These are phyloP conservation scores for Blastobotrys elegans DNA, from an alignment of 1,139 yeast species.

Conservation along the genomic window DNA sequence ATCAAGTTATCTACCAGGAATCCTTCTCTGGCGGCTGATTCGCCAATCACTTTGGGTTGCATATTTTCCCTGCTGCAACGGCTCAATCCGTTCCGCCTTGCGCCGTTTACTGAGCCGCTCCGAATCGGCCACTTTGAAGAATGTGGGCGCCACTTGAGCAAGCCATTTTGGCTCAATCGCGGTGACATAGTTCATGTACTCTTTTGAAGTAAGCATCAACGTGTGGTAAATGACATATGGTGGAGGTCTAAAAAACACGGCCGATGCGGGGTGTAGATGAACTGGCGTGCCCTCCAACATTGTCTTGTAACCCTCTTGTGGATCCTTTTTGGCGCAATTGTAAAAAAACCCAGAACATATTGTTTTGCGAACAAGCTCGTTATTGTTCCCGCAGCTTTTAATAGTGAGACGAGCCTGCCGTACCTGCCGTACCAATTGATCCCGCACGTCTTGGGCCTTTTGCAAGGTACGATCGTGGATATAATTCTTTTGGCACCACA, in stretches of 20 bases:
- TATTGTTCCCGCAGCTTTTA: conserved; percentile 48
- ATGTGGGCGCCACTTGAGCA: conserved; percentile 78
- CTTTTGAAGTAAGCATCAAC: conserved; percentile 72
- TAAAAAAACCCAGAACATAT: conserved; percentile 85
- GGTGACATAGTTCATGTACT: conserved; percentile 88
- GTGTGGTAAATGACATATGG: conserved; percentile 84
- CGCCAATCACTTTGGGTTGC: conserved; percentile 55
- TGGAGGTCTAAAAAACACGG: conserved; percentile 66
- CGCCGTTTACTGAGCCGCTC: conserved; percentile 39
- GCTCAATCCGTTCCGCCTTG: conserved; percentile 51
- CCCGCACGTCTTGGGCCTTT: conserved; percentile 73
- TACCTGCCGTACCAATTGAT: conserved; percentile 64
- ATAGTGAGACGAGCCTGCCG: conserved; percentile 48
- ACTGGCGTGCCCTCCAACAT: conserved; percentile 74
- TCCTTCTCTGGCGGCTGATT: conserved; percentile 39
- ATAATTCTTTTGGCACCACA: conserved; percentile 81
- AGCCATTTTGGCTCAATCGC: conserved; percentile 83
- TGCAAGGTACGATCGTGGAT: conserved; percentile 76
- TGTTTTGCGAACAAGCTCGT: conserved; percentile 58
- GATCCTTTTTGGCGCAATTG: conserved; percentile 74
- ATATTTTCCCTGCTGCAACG: conserved; percentile 51
- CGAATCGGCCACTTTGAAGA: conserved; percentile 58
- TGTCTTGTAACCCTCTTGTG: conserved; percentile 74
- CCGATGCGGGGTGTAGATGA: conserved; percentile 82
- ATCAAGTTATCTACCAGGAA: neutral